Conservation (phyloP, 1,139 yeast species). For the Geotrichum restrictum region DNA sequence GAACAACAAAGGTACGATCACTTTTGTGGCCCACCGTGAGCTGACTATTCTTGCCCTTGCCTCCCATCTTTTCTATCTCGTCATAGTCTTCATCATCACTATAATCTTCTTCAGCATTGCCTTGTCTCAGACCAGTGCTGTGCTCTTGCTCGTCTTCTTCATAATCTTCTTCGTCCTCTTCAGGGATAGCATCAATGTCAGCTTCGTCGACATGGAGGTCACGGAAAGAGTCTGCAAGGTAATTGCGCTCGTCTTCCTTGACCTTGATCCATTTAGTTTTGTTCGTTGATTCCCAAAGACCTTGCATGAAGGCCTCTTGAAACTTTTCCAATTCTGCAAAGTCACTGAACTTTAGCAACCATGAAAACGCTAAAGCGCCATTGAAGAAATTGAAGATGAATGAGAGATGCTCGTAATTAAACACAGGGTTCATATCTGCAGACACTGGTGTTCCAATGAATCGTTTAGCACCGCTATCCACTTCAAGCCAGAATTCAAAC, state of each 20-base stretch:
- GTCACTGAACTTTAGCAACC: constrained; percentile 54
- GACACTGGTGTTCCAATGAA: constrained; percentile 47
- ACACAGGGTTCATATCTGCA: constrained; percentile 59
- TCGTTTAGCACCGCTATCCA: constrained; percentile 36
- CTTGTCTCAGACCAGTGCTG: constrained; percentile 9
- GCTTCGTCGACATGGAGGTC: constrained; percentile 41
- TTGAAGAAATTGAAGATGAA: constrained; percentile 60
- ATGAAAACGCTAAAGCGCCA: constrained; percentile 50
- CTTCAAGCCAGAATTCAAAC: constrained; percentile 54
- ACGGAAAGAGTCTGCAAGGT: constrained; percentile 48
- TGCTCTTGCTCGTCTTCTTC: constrained; percentile 30
- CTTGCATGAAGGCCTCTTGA: constrained; percentile 50
- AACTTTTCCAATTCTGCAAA: constrained; percentile 47
- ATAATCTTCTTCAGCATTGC: constrained; percentile 32
- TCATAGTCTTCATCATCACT: constrained; percentile 38
- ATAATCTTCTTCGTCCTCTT: constrained; percentile 33
- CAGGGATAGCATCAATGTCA: constrained; percentile 39
- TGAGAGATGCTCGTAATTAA: constrained; percentile 48
- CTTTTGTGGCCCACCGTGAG: constrained; percentile 67
- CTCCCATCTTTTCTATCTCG: constrained; percentile 35
- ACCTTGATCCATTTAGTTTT: constrained; percentile 48
- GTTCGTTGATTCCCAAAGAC: constrained; percentile 62
- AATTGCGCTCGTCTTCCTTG: constrained; percentile 46
- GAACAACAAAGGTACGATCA: constrained; percentile 70
- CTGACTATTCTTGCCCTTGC: constrained; percentile 50